These are phyloP conservation scores for Cucumis sativus DNA, from an alignment of 306 rosid genomes.

Conservation along the genomic window DNA sequence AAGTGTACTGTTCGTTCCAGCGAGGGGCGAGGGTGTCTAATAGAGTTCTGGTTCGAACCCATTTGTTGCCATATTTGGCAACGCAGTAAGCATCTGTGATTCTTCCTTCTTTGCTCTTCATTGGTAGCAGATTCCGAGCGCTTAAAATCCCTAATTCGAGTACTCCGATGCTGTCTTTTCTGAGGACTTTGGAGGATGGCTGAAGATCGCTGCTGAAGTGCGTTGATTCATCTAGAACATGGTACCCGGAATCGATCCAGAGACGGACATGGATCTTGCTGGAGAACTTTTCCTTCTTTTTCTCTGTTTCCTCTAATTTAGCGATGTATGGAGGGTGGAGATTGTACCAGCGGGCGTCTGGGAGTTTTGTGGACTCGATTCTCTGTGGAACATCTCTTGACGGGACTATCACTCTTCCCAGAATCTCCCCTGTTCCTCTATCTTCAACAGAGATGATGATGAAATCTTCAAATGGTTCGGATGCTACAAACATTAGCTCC, in stretches of 20 bases:
- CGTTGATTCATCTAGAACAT: conserved; percentile 91
- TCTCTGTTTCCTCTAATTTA: conserved; percentile 38
- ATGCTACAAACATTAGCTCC: conserved; percentile 75
- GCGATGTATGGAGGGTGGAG: conserved; percentile 39
- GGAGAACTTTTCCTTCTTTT: conserved; percentile 68
- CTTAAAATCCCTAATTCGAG: conserved; percentile 86
- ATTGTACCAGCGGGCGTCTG: conserved; percentile 65
- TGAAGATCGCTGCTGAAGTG: conserved; percentile 90
- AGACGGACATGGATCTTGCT: conserved; percentile 74
- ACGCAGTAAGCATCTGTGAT: conserved; percentile 84
- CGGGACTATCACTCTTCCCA: conserved; percentile 49
- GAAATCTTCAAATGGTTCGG: conserved; percentile 79
- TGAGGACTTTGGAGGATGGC: conserved; percentile 63
- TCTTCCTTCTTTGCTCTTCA: conserved; percentile 70
- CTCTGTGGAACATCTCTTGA: conserved; percentile 40
- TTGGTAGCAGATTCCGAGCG: conserved; percentile 59
- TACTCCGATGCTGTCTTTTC: conserved; percentile 58
- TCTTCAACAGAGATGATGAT: conserved; percentile 57
- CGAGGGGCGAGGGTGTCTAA: conserved; percentile 61
- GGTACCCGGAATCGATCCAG: conserved; percentile 67
- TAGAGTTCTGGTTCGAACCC: conserved; percentile 83
- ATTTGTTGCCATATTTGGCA: conserved; percentile 90
- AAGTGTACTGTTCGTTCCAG: conserved; percentile 96
- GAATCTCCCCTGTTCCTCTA: conserved; percentile 34
- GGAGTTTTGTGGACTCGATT: conserved; percentile 39